Conservation (phyloP, 1,139 yeast genomes). For the Yamadazyma friedrichii region DNA sequence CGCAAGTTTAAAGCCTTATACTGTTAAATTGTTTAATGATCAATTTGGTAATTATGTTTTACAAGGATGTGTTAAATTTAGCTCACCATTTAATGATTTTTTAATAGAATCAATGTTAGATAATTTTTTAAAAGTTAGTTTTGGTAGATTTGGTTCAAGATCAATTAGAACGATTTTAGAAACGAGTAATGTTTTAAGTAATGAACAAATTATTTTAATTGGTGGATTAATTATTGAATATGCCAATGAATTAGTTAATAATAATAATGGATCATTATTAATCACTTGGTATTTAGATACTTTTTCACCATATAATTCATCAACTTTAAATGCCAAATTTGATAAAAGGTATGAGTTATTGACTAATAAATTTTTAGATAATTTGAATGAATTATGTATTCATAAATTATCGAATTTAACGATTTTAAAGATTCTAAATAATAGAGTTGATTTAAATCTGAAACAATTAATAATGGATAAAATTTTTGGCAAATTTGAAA, state of each 20-base stretch:
- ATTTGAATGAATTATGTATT: conserved; percentile 65
- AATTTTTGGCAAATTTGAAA: conserved; percentile 55
- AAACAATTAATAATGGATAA: conserved; percentile 61
- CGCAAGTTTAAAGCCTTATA: conserved; percentile 72
- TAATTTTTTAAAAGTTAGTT: conserved; percentile 78
- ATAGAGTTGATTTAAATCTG: conserved; percentile 61
- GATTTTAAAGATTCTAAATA: conserved; percentile 73
- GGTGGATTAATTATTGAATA: conserved; percentile 74
- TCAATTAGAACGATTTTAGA: conserved; percentile 93
- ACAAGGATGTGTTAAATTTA: conserved; percentile 90
- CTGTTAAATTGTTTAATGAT: conserved; percentile 85
- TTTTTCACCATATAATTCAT: conserved; percentile 36
- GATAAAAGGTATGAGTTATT: conserved; percentile 36
- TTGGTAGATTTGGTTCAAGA: conserved; percentile 91
- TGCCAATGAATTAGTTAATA: conserved; percentile 77
- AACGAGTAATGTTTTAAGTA: conserved; percentile 49
- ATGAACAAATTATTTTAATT: conserved; percentile 71
- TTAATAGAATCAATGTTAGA: conserved; percentile 82
- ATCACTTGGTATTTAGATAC: conserved; percentile 95
- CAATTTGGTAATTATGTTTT: conserved; percentile 96
- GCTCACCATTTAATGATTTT: conserved; percentile 84
- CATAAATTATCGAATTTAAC: conserved; percentile 88
- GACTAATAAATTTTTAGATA: conserved; percentile 55
- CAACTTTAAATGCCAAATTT: conserved; percentile 48
- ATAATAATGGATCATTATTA: conserved; percentile 84